Base-by-base conservation (phyloP, 768 basidiomycete species). In the Ramaria rubella region DNA sequence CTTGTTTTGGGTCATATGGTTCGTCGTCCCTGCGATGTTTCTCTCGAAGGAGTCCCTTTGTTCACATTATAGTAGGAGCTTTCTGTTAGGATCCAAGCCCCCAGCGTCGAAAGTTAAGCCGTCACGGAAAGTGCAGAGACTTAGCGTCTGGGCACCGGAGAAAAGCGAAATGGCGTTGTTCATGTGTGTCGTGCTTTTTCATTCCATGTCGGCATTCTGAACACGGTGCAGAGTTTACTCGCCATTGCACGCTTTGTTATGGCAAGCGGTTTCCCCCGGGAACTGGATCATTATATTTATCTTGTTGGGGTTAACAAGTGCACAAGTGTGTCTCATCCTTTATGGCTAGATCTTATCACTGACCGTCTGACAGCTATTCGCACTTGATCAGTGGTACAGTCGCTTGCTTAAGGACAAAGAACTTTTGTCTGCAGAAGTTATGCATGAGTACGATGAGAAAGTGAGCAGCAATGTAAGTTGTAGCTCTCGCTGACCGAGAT, bases 401-500 rank as follows among this genome's bases (percentile, higher is more conserved):
- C 73, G 75, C 1, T 66, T 90, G 58, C 49, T 92, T 17, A 91
- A 88, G 65, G 90, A 93, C 72, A 81, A 77, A 61, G 81, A 77
- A 38, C 80, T 89, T 46, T 78, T 93, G 57, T 79, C 86, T 9
- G 79, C 85, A 2, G 90, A 92, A 65, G 87, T 91, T 17, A 77
- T 93, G 78, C 80, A 82, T 63, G 90, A 93, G 69, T 93, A 93
- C 63, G 87, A 93, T 59, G 75, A 82, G 67, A 81, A 80, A 70
- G 90, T 90, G 61, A 36, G 82, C 17, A 8, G 12, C 38, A 30
- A 1, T 19, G 17, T 11, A 5, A 36, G 29, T 14, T n/a, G 12
- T 55, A 15, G 4, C 12, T 24, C 6, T 6, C 21, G 11, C 30
- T 19, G n/a, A 42, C 58, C 23, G 62, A 33, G 15, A 45, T 11